phyloP scores from a whole-genome alignment of 2,329 filamentous ascomycete genomes.

The Aspergillus brunneoviolaceus region DNA sequence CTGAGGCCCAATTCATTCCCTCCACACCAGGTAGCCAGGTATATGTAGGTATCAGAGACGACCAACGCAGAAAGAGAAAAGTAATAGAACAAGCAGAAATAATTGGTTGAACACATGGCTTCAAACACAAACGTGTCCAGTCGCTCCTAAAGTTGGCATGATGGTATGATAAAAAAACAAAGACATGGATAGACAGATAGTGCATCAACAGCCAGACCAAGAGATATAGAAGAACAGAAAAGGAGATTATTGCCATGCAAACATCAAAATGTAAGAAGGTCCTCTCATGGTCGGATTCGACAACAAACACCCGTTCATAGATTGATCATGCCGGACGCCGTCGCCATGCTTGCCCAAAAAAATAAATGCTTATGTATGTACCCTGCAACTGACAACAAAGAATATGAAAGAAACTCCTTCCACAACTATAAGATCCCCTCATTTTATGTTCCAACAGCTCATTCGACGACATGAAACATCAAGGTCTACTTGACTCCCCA shows the following conservation, averaged over 20 bases:
- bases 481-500: conserved; percentile 22
- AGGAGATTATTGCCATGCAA: conserved; percentile 19
- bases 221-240: conserved; percentile 9
- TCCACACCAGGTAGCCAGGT: not conserved
- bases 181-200: not conserved
- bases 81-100: not conserved
- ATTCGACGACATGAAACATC: conserved; percentile 1
- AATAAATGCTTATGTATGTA: conserved; percentile 25
- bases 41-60: not conserved
- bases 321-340: conserved; percentile 26
- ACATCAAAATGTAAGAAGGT: conserved; percentile 19
- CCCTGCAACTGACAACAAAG: conserved; percentile 14
- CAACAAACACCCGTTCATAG: conserved; percentile 13
- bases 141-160: not conserved
- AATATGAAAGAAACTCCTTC: conserved; percentile 13
- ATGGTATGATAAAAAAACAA: conserved; percentile 6
- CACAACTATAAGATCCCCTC: conserved; percentile 9
- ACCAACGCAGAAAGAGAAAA: not conserved
- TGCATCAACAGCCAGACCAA: conserved; percentile 12
- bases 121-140: not conserved
- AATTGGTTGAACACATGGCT: not conserved
- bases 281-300: conserved; percentile 16
- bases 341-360: conserved; percentile 30
- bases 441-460: conserved; percentile 13
- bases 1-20: not conserved